Evolutionary conservation across 1,284 basidiomycete species (phyloP), one percentile per base, ranked within the genome.

Genomic region (Cutaneotrichosporon curvatum): DNA sequence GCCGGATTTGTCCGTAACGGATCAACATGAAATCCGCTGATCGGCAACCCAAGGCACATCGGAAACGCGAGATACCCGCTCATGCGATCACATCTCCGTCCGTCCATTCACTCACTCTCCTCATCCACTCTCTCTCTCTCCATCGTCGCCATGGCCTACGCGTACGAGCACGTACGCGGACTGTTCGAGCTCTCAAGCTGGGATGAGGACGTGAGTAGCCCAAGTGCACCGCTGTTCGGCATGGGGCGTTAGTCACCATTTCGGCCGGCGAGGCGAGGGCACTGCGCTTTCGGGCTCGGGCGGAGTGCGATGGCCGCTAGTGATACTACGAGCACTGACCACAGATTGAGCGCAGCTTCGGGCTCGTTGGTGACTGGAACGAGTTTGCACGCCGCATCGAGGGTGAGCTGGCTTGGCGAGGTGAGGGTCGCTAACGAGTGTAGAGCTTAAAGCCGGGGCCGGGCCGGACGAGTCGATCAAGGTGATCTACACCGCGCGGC

Each of bases 401-500:
- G 11, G 48, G 60, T 62, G 40, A 22, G 56, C n/a, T 48, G n/a
- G 14, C 19, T 7, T 16, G 38, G 19, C 22, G 21, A 36, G 21
- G 21, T 14, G 10, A 7, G 21, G 4, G 7, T 3, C 42, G 19
- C 9, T 28, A 16, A 49, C 42, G 5, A 44, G 39, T 14, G 20
- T 40, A 62, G 61, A 55, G 30, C 49, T 62, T 4, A 39, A 61
- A 23, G 7, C 22, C 12, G 11, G 45, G 47, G 47, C 45, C 19
- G 20, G 40, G 40, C 21, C 41, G 3, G 57, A 53, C 31, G 55
- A 61, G 46, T 48, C 39, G 18, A 51, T 65, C 50, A 60, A 58
- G 25, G 63, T 65, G 16, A 43, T 65, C 18, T 65, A 56, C 37
- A 51, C 57, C 1, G 61, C 60, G 15, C 51, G 63, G 20, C 63